A percentile compares a stretch with the other conserved stretches of the same genome.
These are phyloP conservation scores for Ampelomyces quisqualis DNA, from an alignment of 2,329 filamentous ascomycete species.

Conservation along the genomic window DNA sequence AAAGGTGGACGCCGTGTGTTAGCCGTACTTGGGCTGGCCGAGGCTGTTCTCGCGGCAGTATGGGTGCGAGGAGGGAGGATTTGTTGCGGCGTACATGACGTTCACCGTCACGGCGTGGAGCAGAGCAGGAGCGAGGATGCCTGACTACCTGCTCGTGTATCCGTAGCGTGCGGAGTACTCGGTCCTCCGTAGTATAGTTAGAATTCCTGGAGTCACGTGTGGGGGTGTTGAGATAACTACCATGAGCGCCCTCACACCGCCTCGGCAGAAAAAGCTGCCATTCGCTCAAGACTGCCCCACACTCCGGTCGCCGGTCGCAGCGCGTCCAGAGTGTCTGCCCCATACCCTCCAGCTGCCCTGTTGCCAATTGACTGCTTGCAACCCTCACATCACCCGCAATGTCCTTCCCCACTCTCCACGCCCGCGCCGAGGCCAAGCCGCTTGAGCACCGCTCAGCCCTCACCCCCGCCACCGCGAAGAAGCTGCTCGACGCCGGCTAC, in stretches of 20 bases:
- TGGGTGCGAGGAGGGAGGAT: conserved; percentile 6
- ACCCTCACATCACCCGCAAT: conserved; percentile 15
- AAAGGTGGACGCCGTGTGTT: conserved; percentile 5
- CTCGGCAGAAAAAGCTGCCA: conserved; percentile 19
- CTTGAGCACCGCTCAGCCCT: conserved; percentile 46
- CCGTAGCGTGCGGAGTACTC: conserved; percentile 23
- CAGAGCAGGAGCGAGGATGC: conserved; percentile 3
- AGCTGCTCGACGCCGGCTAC: conserved; percentile 46
- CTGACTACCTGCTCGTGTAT: no score
- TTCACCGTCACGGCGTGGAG: conserved; percentile 4
- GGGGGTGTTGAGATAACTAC: no score
- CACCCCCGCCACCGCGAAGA: conserved; percentile 43
- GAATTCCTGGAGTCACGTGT: no score
- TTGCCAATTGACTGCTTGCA: conserved; percentile 14
- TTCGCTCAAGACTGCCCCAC: conserved; percentile 7
- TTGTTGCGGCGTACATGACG: conserved; percentile 20
- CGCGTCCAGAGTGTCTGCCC: conserved; percentile 5
- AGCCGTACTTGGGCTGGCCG: conserved; percentile 17
- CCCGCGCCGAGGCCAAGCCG: conserved; percentile 46
- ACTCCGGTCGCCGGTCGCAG: conserved; percentile 21
- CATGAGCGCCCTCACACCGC: conserved; percentile 9
- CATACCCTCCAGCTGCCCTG: background rate
- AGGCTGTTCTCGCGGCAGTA: conserved; percentile 8
- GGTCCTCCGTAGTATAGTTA: no score
- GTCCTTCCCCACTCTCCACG: conserved; percentile 44